Evolutionary conservation across 2,329 filamentous ascomycete species (phyloP).

Genomic region (Aspergillus piperis): DNA sequence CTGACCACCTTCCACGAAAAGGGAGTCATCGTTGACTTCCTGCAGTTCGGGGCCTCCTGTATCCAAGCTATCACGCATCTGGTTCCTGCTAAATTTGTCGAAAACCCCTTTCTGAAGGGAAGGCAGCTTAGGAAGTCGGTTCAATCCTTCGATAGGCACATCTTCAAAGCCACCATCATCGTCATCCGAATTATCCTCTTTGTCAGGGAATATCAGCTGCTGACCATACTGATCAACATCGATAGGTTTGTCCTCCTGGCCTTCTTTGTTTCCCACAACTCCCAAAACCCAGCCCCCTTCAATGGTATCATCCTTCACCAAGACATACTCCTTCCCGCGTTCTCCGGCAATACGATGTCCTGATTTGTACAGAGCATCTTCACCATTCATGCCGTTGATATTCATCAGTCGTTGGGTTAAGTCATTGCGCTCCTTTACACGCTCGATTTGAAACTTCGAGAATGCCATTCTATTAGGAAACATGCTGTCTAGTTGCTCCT

Average conservation of each 20-base stretch:
- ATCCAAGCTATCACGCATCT: slow-evolving; percentile 12
- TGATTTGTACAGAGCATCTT: slow-evolving; percentile 68
- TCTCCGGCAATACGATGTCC: slow-evolving; percentile 65
- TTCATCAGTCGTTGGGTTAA: slow-evolving; percentile 94
- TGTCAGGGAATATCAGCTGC: slow-evolving; percentile 52
- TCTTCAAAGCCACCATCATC: slow-evolving; percentile 80
- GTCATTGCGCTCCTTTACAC: slow-evolving; percentile 88
- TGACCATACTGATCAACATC: slow-evolving; percentile 73
- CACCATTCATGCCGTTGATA: slow-evolving; percentile 82
- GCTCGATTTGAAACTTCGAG: slow-evolving; percentile 92
- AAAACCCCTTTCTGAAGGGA: slow-evolving; percentile 41
- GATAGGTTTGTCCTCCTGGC: slow-evolving; percentile 82
- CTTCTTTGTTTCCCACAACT: slow-evolving; percentile 84
- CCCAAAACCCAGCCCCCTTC: slow-evolving; percentile 96
- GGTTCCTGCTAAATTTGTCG: slow-evolving; percentile 38
- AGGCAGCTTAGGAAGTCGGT: slow-evolving; percentile 70
- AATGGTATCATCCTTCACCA: slow-evolving; percentile 92
- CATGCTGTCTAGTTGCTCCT: slow-evolving; percentile 94
- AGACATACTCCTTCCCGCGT: slow-evolving; percentile 86
- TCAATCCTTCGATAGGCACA: slow-evolving; percentile 86
- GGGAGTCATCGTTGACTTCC: slow-evolving; percentile 49
- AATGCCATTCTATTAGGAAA: slow-evolving; percentile 98
- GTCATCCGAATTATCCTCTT: slow-evolving; percentile 66
- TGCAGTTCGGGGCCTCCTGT: slow-evolving; percentile 18
- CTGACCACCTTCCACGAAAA: slow-evolving; percentile 57